Evolutionary conservation across 2,329 filamentous ascomycete species (phyloP).

Genomic region (Phaeosphaeria sp.): DNA sequence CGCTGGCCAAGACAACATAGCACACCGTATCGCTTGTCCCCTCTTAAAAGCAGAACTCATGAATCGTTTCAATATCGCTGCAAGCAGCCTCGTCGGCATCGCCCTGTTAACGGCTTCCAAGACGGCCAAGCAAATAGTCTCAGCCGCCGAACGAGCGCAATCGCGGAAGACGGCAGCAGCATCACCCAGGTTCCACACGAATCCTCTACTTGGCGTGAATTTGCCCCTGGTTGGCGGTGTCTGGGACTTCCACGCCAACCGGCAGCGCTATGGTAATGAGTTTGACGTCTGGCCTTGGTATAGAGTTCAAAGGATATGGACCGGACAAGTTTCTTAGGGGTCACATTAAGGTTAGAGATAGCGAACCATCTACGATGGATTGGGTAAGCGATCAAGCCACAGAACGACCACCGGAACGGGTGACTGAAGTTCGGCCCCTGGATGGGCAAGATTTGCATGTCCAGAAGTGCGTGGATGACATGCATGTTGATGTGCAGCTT

Average conservation of each 20-base stretch:
- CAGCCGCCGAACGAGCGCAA: not conserved
- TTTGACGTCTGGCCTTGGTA: not conserved
- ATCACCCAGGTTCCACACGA: not conserved
- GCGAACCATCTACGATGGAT: not conserved
- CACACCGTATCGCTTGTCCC: not conserved
- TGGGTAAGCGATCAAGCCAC: not conserved
- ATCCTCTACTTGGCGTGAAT: not conserved
- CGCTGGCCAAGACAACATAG: not conserved
- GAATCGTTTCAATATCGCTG: not conserved
- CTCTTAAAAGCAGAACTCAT: not conserved
- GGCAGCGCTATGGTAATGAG: not conserved
- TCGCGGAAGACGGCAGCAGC: not conserved
- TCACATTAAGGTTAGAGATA: not conserved
- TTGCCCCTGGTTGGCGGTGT: not conserved
- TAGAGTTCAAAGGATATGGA: not conserved
- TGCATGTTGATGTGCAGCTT: not conserved
- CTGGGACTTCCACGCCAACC: not conserved
- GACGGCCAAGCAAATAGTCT: not conserved
- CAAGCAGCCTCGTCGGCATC: not conserved
- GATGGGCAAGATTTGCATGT: not conserved
- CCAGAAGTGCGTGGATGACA: not conserved
- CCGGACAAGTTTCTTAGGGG: not conserved
- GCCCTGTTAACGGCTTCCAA: not conserved
- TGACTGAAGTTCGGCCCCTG: not conserved
- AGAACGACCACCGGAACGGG: not conserved